Conservation (phyloP, 2,329 filamentous ascomycete species). For the Cercospora sp. region DNA sequence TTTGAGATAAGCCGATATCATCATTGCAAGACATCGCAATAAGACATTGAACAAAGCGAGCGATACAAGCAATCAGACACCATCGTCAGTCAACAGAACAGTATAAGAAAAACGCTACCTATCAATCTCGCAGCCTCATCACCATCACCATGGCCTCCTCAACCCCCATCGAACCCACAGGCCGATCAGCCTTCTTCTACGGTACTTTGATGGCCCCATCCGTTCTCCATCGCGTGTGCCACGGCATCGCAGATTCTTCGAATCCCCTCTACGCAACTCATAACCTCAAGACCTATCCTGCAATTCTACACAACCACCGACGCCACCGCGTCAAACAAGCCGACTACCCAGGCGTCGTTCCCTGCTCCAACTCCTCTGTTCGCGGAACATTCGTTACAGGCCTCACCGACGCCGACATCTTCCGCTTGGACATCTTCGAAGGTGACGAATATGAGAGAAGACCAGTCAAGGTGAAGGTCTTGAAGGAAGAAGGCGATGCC, state of each 20-base stretch:
- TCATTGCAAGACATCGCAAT: background rate
- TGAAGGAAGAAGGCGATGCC: background rate
- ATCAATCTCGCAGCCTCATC: background rate
- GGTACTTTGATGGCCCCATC: constrained; percentile 78
- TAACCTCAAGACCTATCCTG: constrained; percentile 67
- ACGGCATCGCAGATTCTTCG: constrained; percentile 57
- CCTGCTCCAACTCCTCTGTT: constrained; percentile 54
- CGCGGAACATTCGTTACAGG: constrained; percentile 76
- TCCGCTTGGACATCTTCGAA: constrained; percentile 78
- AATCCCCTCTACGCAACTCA: constrained; percentile 49
- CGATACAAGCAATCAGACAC: background rate
- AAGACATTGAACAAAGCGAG: background rate
- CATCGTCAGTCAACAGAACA: background rate
- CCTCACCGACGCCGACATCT: constrained; percentile 73
- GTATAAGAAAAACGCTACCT: background rate
- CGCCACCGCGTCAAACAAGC: constrained; percentile 67
- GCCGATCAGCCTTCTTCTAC: constrained; percentile 64
- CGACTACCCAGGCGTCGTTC: constrained; percentile 80
- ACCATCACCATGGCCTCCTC: background rate
- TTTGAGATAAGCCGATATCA: background rate
- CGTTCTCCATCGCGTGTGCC: constrained; percentile 83
- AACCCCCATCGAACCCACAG: background rate
- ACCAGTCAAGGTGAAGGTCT: constrained; percentile 46
- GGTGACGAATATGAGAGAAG: constrained; percentile 68
- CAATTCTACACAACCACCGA: constrained; percentile 71